Conservation (phyloP, 2,329 filamentous ascomycete genomes). For the Knufia petricola region DNA sequence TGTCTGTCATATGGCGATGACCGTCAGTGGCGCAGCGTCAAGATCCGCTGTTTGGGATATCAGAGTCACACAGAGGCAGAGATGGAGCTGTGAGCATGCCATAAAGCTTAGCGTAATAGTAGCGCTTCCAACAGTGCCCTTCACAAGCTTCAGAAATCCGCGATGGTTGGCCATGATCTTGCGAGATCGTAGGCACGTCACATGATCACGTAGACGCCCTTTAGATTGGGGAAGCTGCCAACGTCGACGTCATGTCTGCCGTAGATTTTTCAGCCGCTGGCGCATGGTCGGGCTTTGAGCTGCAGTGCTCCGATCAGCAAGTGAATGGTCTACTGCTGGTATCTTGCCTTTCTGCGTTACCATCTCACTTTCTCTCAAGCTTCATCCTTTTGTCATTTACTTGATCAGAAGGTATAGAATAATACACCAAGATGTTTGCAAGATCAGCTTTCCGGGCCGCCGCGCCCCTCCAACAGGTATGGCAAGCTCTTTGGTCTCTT, state of each 20-base stretch:
- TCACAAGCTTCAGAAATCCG: too few species aligned
- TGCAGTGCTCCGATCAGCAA: not conserved
- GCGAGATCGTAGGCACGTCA: too few species aligned
- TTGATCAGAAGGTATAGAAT: not conserved
- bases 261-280: not conserved
- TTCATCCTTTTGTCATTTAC: not conserved
- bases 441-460: slow-evolving; percentile 55
- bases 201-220: too few species aligned
- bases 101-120: too few species aligned
- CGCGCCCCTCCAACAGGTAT: slow-evolving; percentile 57
- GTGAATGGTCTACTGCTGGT: not conserved
- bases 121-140: too few species aligned
- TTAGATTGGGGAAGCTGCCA: too few species aligned
- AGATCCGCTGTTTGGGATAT: slow-evolving; percentile 16
- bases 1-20: slow-evolving; percentile 16
- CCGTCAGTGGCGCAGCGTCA: slow-evolving; percentile 15
- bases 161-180: too few species aligned
- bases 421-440: slow-evolving; percentile 53
- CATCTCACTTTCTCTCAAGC: not conserved
- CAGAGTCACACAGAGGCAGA: slow-evolving; percentile 15
- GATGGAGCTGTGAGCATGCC: slow-evolving; percentile 15
- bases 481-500: slow-evolving; percentile 22
- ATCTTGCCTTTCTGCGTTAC: not conserved
- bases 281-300: not conserved
- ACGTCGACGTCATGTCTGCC: not conserved